phyloP scores from a whole-genome alignment of 305 asterid genomes.

The Fraxinus angustifolia region DNA sequence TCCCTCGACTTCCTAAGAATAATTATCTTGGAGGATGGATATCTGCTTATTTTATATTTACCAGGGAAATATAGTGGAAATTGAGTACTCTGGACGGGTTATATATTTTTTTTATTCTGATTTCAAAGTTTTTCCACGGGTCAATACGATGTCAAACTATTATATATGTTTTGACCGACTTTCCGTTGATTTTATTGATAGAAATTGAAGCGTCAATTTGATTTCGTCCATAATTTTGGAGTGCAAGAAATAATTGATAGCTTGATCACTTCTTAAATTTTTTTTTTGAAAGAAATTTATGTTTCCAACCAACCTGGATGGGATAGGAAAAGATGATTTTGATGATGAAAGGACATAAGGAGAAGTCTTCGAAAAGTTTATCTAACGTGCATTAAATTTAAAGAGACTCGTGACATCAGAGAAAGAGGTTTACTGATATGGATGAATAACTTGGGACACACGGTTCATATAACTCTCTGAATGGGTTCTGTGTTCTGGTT shows the following conservation, averaged over 20 bases:
- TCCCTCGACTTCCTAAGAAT: background rate
- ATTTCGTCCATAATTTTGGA: background rate
- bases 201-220: background rate
- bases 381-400: background rate
- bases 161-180: background rate
- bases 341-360: background rate
- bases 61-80: background rate
- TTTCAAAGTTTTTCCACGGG: background rate
- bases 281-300: background rate
- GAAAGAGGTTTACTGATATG: background rate
- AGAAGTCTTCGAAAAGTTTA: constrained; percentile 5
- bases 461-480: background rate
- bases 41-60: background rate
- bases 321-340: background rate
- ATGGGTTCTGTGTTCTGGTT: background rate
- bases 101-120: background rate
- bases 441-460: background rate
- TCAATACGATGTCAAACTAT: background rate
- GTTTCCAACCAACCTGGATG: background rate
- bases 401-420: background rate
- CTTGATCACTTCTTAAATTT: no score
- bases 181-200: background rate
- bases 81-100: background rate
- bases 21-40: background rate
- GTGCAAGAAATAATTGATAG: background rate